phyloP scores from a whole-genome alignment of 225 moss, liverwort and hornwort genomes.

The Bryoerythrophyllum caledonicum region DNA sequence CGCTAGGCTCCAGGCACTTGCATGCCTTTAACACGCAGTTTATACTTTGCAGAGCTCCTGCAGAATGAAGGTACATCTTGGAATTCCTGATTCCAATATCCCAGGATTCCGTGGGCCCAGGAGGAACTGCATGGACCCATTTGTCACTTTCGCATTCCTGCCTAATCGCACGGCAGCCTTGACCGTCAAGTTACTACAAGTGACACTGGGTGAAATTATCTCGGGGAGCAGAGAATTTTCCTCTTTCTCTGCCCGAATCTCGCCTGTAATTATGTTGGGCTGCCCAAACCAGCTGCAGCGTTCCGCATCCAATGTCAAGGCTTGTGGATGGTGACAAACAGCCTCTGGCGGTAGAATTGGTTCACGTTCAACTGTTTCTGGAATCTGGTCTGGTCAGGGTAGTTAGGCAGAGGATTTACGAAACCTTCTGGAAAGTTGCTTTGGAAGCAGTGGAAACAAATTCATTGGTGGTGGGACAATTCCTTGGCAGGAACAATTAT shows the following conservation, averaged over 20 bases:
- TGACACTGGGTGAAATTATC: not conserved
- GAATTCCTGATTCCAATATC: constrained; percentile 7
- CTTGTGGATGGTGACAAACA: not conserved
- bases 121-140: not conserved
- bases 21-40: not conserved
- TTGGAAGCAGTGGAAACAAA: not conserved
- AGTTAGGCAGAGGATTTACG: not conserved
- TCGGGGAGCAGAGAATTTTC: not conserved
- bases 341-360: constrained; percentile 19
- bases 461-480: not conserved
- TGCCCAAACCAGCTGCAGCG: not conserved
- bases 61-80: constrained; percentile 10
- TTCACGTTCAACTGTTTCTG: not conserved
- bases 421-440: not conserved
- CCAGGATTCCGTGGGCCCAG: constrained; percentile 23
- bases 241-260: not conserved
- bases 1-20: not conserved
- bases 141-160: not conserved
- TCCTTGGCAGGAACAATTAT: not conserved
- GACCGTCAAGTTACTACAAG: constrained; percentile 16
- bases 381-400: constrained; percentile 6
- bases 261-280: not conserved
- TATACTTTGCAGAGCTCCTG: not conserved
- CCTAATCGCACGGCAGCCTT: constrained; percentile 11
- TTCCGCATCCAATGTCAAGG: not conserved